Conservation (phyloP, 2,329 filamentous ascomycete species). For the Diaporthe australafricana region DNA sequence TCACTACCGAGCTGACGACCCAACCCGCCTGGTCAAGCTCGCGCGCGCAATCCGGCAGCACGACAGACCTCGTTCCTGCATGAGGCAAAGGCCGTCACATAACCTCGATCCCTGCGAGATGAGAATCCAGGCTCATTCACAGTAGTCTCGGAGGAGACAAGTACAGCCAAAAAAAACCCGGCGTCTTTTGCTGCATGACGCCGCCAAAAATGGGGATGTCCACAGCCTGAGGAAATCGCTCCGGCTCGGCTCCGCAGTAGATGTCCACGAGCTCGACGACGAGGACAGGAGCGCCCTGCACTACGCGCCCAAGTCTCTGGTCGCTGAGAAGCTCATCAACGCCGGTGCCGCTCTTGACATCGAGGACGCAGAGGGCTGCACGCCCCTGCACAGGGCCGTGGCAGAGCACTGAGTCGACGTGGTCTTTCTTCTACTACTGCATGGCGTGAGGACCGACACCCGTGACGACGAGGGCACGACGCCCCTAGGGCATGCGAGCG, state of each 20-base stretch:
- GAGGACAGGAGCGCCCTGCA: conserved; percentile 2
- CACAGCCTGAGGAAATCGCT: conserved; percentile 10
- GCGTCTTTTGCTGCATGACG: neutral
- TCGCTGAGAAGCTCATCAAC: conserved; percentile 12
- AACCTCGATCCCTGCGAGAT: neutral
- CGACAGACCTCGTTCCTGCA: neutral
- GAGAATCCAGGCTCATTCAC: neutral
- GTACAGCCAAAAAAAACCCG: neutral
- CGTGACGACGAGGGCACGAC: conserved; percentile 2
- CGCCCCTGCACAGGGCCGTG: conserved; percentile 1
- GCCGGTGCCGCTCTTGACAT: neutral
- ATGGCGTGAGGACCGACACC: neutral
- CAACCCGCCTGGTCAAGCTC: conserved; percentile 1
- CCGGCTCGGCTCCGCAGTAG: neutral
- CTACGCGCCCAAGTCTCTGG: neutral
- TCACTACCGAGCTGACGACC: conserved; percentile 13
- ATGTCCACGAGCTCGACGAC: conserved; percentile 12
- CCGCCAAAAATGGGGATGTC: neutral
- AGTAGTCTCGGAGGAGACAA: neutral
- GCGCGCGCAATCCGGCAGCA: neutral
- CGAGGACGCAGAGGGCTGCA: conserved; percentile 8
- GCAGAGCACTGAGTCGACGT: neutral
- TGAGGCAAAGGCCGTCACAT: neutral
- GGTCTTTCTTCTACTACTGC: neutral
- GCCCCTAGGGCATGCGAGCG: neutral